Base-by-base conservation (phyloP, 768 basidiomycete species). In the Tylopilus sp. region DNA sequence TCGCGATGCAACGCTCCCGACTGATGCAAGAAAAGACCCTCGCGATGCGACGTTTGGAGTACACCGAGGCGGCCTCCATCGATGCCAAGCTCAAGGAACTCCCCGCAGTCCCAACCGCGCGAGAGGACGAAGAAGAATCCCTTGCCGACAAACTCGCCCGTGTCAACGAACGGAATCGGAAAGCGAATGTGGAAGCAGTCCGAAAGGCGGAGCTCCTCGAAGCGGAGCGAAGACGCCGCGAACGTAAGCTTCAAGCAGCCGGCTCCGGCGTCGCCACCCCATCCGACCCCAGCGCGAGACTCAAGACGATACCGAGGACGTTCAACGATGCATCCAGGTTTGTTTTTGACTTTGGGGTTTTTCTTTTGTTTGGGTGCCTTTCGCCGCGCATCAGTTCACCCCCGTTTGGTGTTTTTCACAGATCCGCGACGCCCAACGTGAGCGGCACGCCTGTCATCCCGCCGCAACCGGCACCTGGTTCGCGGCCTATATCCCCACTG, bases 121-220 rank as follows among this genome's bases (percentile, higher is more conserved):
- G 61, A 40, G 67, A 64, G 43, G 64, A 63, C 9, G 64, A 66
- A 4, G 65, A 63, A 18, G 67, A 65, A 53, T 69, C 69, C 6
- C 62, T 67, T 6, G 66, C 62, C 10, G 60, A 89, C 56, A 70
- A 80, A 62, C 76, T 95, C 22, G 81, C 88, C 15, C 82, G 74
- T 63, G 84, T 98, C 48, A 98, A 95, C 64, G 91, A 94, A 71
- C 81, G 92, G 50, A 98, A 98, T 67, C 79, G 89, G 50, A 86
- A 81, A 65, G 85, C 86, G 26, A 95, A 95, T 51, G 56, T 82
- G 57, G 95, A 95, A 61, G 81, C 81, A 4, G 81, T 93, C 47
- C 77, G 89, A 52, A 82, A 80, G 56, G 87, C 88, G 0, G 93
- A 95, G 68, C 66, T 84, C 30, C 72, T 73, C 30, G 83, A 85